Evolutionary conservation across 352 stramenopile species (phyloP).

Genomic region (Phytophthora crassamura): DNA sequence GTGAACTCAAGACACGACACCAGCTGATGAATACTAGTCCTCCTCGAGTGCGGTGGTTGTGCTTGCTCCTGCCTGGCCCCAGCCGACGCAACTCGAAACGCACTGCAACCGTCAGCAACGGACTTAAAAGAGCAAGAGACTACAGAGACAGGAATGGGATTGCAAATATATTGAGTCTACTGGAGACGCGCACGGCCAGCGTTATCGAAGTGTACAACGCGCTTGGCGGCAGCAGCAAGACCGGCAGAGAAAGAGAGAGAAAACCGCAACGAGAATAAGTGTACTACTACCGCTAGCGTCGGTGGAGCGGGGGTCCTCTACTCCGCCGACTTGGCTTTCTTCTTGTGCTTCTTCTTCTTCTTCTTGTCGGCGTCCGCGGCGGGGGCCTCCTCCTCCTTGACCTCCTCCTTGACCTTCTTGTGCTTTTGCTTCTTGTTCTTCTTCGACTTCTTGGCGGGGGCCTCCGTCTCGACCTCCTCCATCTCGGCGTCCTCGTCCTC

Average conservation of each 20-base stretch:
- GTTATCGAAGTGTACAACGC: conserved; percentile 40
- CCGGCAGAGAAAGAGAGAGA: conserved; percentile 19
- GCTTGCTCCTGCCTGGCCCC: neutral
- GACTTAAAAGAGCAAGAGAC: neutral
- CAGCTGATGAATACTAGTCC: neutral
- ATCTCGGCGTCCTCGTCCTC: conserved; percentile 64
- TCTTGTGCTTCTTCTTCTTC: conserved; percentile 86
- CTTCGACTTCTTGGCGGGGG: conserved; percentile 85
- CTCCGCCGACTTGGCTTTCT: conserved; percentile 81
- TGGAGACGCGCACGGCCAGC: conserved; percentile 29
- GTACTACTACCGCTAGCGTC: conserved; percentile 51
- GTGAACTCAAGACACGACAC: neutral
- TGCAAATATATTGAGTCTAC: conserved; percentile 49
- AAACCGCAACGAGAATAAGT: conserved; percentile 50
- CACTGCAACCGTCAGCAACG: conserved; percentile 33
- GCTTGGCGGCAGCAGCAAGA: conserved; percentile 34
- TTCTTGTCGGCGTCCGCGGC: conserved; percentile 61
- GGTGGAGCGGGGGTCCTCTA: conserved; percentile 45
- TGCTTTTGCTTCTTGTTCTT: conserved; percentile 76
- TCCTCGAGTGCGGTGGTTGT: conserved; percentile 20
- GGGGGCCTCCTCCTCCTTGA: conserved; percentile 12
- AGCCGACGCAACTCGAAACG: conserved; percentile 25
- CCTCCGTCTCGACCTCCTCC: conserved; percentile 70
- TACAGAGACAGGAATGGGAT: conserved; percentile 28
- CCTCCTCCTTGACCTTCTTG: conserved; percentile 45